Conservation (phyloP, 768 basidiomycete genomes). For the Leccinellum rugosiceps region DNA sequence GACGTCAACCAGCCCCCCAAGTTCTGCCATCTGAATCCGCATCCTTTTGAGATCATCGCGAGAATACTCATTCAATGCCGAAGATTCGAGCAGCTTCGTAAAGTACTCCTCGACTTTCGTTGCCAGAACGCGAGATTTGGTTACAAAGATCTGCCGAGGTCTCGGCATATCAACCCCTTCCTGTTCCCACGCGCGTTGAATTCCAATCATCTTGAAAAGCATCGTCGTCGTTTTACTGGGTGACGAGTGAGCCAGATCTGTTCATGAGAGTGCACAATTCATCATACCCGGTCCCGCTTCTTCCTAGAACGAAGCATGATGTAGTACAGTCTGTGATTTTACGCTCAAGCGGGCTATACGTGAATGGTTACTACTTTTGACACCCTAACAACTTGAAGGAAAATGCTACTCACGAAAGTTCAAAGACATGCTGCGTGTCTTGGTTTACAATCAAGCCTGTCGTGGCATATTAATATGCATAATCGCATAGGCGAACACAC, state of each 20-base stretch:
- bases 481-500: neutral
- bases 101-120: constrained; percentile 73
- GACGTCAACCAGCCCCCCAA: constrained; percentile 26
- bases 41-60: constrained; percentile 38
- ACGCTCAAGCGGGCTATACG: constrained; percentile 43
- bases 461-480: neutral
- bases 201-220: constrained; percentile 71
- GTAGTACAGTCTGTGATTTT: constrained; percentile 55
- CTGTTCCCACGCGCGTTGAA: constrained; percentile 53
- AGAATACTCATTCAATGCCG: constrained; percentile 35
- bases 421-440: constrained; percentile 27
- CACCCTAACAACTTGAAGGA: constrained; percentile 9
- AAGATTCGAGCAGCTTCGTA: constrained; percentile 44
- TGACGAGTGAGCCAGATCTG: neutral
- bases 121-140: constrained; percentile 63
- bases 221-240: constrained; percentile 72
- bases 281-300: constrained; percentile 70
- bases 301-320: constrained; percentile 65
- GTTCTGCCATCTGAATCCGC: constrained; percentile 16
- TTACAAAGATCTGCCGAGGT: constrained; percentile 70
- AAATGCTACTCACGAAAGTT: constrained; percentile 19
- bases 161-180: constrained; percentile 33
- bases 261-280: neutral
- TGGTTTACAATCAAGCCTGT: constrained; percentile 24
- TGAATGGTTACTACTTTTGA: constrained; percentile 1